These are phyloP conservation scores for Lipomyces mesembrius DNA, from an alignment of 805 yeast species.

Conservation along the genomic window DNA sequence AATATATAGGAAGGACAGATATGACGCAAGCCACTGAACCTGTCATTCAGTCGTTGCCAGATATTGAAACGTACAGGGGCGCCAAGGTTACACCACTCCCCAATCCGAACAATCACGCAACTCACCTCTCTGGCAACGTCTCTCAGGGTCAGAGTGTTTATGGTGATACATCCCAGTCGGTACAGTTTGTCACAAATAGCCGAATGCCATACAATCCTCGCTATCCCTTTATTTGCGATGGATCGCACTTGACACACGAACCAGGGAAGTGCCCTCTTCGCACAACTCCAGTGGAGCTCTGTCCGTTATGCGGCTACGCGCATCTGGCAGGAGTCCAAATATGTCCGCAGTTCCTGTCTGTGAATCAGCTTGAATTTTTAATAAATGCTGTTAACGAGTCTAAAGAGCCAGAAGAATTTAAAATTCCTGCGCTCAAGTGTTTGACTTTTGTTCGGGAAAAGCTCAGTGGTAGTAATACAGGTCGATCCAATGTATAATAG, in stretches of 20 bases:
- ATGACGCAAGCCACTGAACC: background rate
- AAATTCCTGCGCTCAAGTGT: background rate
- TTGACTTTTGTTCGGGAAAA: background rate
- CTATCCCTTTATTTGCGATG: slow-evolving; percentile 23
- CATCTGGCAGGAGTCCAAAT: slow-evolving; percentile 13
- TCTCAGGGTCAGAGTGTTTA: background rate
- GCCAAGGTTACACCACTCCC: background rate
- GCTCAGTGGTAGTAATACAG: background rate
- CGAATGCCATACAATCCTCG: slow-evolving; percentile 6
- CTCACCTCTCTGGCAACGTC: background rate
- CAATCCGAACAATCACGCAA: background rate
- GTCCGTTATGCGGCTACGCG: slow-evolving; percentile 23
- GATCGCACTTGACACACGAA: slow-evolving; percentile 19
- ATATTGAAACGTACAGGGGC: background rate
- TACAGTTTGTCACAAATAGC: background rate
- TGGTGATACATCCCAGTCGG: background rate
- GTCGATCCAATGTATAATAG: background rate
- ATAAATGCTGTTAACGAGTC: slow-evolving; percentile 1
- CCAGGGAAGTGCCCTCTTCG: slow-evolving; percentile 31
- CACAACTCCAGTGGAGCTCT: slow-evolving; percentile 10
- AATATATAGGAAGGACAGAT: background rate
- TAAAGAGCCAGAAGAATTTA: slow-evolving; percentile 1
- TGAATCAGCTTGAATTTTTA: slow-evolving; percentile 10
- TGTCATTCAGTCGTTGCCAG: background rate
- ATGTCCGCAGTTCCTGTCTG: slow-evolving; percentile 18